Evolutionary conservation across 2,329 filamentous ascomycete species (phyloP), one percentile per base, ranked within the genome.

Genomic region (Fusarium proliferatum): DNA sequence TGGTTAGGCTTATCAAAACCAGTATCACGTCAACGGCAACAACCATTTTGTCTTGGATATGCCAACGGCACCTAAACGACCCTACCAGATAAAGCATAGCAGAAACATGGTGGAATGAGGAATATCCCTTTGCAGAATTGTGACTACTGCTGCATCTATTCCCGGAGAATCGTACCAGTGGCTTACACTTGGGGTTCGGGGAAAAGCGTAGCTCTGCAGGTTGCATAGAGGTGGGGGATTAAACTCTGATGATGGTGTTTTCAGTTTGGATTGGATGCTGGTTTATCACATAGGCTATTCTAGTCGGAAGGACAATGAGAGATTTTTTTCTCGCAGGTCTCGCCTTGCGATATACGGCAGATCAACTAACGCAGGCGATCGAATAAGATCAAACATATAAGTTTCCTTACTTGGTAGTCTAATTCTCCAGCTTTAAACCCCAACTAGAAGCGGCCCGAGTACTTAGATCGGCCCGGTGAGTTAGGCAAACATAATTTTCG

Each of bases 361-460:
- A 72, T 43, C 13, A 61, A 57, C 21, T 30, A 45, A 33, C 46
- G n/a, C 38, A 62, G 52, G 30, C 23, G 52, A 70, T 61, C 45
- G 52, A 66, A 58, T 45, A 49, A 49, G 52, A 69, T 38, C 48
- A 71, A 63, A 33, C 51, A 55, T 42, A 58, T 11, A 33, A 13
- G 36, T 26, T 64, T 39, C 39, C 45, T 38, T 30, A 23, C 39
- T 42, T n/a, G 26, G 58, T 51, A 60, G 46, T 45, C 28, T 39
- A 38, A 16, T 38, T 52, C 56, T 51, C 42, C 34, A 61, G 30
- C 46, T 46, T 46, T 52, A 57, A 49, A 45, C 36, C 23, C 43
- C 43, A 61, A 55, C 67, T 73, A 73, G 67, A 73, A 52, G 71
- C 71, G 71, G 71, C 67, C 71, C 71, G 71, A 73, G 70, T 61